A percentile compares a stretch with the other conserved stretches of the same genome.
Conservation (phyloP, 225 moss, liverwort and hornwort genomes). For the Rhytidiadelphus loreus region DNA sequence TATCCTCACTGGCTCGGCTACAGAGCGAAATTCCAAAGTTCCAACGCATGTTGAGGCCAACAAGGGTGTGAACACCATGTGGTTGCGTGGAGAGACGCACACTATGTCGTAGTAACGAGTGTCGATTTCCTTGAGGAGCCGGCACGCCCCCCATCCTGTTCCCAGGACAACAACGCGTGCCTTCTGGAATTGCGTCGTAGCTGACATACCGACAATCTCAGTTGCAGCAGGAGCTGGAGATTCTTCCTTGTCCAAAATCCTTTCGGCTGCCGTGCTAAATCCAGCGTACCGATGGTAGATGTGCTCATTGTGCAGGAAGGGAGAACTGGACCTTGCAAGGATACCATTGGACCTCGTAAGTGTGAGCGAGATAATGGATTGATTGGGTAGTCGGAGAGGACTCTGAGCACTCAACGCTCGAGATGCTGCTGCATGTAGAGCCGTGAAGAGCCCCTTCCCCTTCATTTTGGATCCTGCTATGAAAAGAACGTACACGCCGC, state of each 20-base stretch:
- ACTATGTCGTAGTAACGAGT: conserved; percentile 55
- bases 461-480: conserved; percentile 14
- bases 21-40: conserved; percentile 83
- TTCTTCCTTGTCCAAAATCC: conserved; percentile 16
- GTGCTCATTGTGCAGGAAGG: background rate
- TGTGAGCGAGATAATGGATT: background rate
- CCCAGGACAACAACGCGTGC: conserved; percentile 76
- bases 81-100: conserved; percentile 91
- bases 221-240: background rate
- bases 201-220: background rate
- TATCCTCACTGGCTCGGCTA: conserved; percentile 73
- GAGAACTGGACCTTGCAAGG: background rate
- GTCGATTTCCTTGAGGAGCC: conserved; percentile 69
- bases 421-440: conserved; percentile 11
- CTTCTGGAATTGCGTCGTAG: conserved; percentile 48
- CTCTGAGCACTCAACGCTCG: conserved; percentile 6
- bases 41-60: conserved; percentile 81
- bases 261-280: conserved; percentile 13
- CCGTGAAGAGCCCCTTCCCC: conserved; percentile 3
- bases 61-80: conserved; percentile 95
- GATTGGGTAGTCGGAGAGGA: background rate
- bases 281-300: background rate
- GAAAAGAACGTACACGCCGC: background rate
- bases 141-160: conserved; percentile 78
- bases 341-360: background rate